Conservation (phyloP, 1,284 basidiomycete species). For the Sanghuangporus weigelae region DNA sequence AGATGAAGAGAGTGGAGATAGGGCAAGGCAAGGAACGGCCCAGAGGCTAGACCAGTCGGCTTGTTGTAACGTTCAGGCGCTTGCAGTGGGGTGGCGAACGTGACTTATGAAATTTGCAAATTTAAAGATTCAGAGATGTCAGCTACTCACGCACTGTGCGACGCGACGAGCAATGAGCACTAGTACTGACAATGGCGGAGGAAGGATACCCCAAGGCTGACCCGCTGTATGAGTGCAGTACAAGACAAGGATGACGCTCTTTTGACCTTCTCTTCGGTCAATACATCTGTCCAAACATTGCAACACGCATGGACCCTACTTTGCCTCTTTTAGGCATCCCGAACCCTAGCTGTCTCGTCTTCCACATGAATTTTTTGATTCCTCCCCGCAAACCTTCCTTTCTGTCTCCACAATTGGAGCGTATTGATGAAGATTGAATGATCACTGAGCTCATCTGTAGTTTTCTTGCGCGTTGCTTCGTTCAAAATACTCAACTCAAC, state of each 20-base stretch:
- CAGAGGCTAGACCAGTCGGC: not conserved
- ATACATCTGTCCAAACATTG: not conserved
- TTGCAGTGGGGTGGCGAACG: constrained; percentile 1
- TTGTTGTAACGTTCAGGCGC: not conserved
- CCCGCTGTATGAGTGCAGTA: not conserved
- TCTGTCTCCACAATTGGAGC: not conserved
- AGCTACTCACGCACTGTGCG: not conserved
- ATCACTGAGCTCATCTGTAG: not conserved
- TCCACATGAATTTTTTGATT: not conserved
- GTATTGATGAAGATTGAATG: not conserved
- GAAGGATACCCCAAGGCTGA: not conserved
- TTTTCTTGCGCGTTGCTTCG: not conserved
- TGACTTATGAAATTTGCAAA: not conserved
- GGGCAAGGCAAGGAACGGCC: not conserved
- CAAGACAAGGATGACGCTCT: not conserved
- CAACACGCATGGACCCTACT: not conserved
- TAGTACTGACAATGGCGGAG: not conserved
- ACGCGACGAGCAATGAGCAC: not conserved
- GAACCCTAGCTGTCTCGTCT: not conserved
- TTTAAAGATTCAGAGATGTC: not conserved
- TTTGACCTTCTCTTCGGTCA: not conserved
- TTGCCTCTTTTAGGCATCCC: not conserved
- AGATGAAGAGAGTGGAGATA: not conserved
- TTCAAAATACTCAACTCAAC: not conserved
- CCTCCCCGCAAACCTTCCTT: no score